A percentile compares a stretch with the other conserved stretches of the same genome.
Conservation (phyloP, 495 filamentous ascomycete genomes). For the Melanomma pulvis-pyrius region DNA sequence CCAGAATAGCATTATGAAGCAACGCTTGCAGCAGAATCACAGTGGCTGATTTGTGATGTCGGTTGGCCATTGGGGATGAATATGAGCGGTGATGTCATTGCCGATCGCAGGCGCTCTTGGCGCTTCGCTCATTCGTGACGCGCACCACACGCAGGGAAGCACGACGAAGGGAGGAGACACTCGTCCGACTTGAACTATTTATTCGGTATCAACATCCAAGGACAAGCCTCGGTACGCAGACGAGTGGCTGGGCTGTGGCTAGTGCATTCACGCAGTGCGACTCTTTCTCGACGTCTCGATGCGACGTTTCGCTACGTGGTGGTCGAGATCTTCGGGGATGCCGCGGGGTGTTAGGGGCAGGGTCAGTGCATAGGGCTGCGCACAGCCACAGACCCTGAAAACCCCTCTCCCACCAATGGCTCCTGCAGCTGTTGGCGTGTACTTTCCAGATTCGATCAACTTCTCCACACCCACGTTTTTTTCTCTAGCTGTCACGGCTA, state of each 20-base stretch:
- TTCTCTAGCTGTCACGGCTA: neutral
- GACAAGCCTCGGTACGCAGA: constrained; percentile 11
- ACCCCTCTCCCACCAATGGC: neutral
- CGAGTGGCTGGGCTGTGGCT: constrained; percentile 26
- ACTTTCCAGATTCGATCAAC: constrained; percentile 5
- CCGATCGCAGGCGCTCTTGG: neutral
- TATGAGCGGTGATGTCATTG: constrained; percentile 12
- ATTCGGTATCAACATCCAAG: neutral
- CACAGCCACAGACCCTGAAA: neutral
- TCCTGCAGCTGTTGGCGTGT: neutral
- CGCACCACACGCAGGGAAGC: neutral
- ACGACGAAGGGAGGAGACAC: neutral
- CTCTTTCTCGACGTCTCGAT: constrained; percentile 5
- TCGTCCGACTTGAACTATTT: neutral
- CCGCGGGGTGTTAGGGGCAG: neutral
- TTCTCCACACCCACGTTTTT: constrained; percentile 13
- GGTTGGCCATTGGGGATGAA: neutral
- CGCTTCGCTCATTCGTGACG: neutral
- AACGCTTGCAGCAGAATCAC: neutral
- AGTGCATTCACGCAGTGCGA: constrained; percentile 9
- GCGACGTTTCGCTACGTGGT: constrained; percentile 18
- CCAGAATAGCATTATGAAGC: constrained; percentile 10
- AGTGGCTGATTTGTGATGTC: neutral
- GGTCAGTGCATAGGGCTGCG: constrained; percentile 2
- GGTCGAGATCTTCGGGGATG: constrained; percentile 7